A percentile compares a stretch with the other conserved stretches of the same genome.
Evolutionary conservation across 2,329 filamentous ascomycete genomes (phyloP).

Genomic region (Talaromyces funiculosus): DNA sequence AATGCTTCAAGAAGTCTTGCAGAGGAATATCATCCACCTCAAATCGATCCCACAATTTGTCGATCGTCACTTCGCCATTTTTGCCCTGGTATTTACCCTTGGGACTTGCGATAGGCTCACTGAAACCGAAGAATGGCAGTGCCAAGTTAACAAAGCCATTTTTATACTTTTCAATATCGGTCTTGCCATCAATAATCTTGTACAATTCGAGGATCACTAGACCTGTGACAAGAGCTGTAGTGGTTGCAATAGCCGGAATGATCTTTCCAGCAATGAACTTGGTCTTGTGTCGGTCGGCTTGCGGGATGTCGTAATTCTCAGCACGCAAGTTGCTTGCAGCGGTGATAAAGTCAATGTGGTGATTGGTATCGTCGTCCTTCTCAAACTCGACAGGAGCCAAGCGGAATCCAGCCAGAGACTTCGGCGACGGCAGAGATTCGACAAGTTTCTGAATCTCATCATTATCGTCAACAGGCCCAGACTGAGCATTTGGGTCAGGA

Average conservation of each 20-base stretch:
- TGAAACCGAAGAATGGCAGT: conserved; percentile 96
- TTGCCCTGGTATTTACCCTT: conserved; percentile 85
- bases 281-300: conserved; percentile 91
- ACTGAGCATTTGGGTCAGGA: conserved; percentile 76
- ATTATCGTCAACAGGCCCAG: conserved; percentile 57
- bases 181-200: conserved; percentile 95
- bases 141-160: conserved; percentile 97
- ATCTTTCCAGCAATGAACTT: conserved; percentile 99
- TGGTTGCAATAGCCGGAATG: conserved; percentile 96
- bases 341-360: conserved; percentile 99
- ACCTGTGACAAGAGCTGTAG: conserved; percentile 90
- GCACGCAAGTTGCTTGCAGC: conserved; percentile 93
- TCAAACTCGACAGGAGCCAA: conserved; percentile 92
- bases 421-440: conserved; percentile 68
- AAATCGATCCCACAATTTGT: conserved; percentile 98
- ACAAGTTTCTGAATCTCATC: conserved; percentile 70
- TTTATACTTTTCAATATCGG: conserved; percentile 97
- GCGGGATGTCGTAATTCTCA: conserved; percentile 94
- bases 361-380: conserved; percentile 96
- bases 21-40: conserved; percentile 83
- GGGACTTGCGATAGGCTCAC: conserved; percentile 87
- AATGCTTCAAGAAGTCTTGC: conserved; percentile 73
- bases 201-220: conserved; percentile 88
- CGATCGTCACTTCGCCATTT: conserved; percentile 70
- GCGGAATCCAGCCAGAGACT: conserved; percentile 79